phyloP scores from a whole-genome alignment of 768 basidiomycete genomes.

The Mycena kentingensis region DNA sequence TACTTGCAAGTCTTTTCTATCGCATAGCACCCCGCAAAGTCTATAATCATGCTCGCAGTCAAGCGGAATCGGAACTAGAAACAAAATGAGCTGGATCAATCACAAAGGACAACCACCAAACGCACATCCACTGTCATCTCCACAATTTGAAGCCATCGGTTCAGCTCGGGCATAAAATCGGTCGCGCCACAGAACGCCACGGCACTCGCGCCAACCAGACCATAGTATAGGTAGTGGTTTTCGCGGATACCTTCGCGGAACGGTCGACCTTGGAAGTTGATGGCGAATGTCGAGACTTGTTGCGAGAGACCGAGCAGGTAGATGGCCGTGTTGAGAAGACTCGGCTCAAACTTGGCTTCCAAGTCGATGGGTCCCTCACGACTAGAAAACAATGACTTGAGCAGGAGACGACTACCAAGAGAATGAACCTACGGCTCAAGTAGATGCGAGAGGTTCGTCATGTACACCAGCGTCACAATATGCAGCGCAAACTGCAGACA shows the following conservation, averaged over 20 bases:
- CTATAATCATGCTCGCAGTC: constrained; percentile 79
- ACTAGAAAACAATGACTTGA: constrained; percentile 7
- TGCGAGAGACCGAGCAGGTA: constrained; percentile 94
- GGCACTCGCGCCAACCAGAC: constrained; percentile 82
- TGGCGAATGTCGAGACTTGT: constrained; percentile 97
- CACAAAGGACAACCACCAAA: constrained; percentile 21
- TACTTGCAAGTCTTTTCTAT: constrained; percentile 83
- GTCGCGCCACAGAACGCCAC: constrained; percentile 95
- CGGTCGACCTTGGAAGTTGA: constrained; percentile 98
- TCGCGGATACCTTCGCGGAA: constrained; percentile 98
- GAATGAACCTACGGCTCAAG: constrained; percentile 68
- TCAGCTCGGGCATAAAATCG: constrained; percentile 93
- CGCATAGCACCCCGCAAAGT: constrained; percentile 86
- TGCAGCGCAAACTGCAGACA: constrained; percentile 93
- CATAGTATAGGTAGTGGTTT: constrained; percentile 91
- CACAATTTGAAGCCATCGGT: constrained; percentile 95
- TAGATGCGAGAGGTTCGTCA: constrained; percentile 80
- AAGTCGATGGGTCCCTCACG: constrained; percentile 82
- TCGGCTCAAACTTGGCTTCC: constrained; percentile 96
- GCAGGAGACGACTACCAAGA: not conserved
- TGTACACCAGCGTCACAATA: constrained; percentile 87
- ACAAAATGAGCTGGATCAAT: not conserved
- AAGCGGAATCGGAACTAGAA: constrained; percentile 80
- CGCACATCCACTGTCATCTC: constrained; percentile 80
- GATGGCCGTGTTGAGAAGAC: constrained; percentile 92